phyloP scores from a whole-genome alignment of 2,329 filamentous ascomycete species.

The Botryotinia calthae region DNA sequence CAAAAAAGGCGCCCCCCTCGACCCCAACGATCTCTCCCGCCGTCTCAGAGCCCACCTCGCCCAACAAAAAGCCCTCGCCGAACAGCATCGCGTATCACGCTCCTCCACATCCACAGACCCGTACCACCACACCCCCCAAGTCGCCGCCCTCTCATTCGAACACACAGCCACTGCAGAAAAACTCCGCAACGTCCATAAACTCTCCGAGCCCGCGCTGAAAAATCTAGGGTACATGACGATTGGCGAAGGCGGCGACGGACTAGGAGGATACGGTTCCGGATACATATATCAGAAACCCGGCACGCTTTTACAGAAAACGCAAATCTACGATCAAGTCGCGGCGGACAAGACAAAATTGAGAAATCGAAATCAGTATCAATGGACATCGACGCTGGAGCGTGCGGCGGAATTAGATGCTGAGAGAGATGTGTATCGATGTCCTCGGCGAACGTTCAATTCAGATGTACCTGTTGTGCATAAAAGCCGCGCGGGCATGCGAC shows the following conservation, averaged over 20 bases:
- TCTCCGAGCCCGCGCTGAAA: slow-evolving; percentile 46
- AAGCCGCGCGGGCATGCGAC: slow-evolving; percentile 17
- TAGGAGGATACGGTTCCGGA: not conserved
- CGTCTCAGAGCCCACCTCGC: slow-evolving; percentile 51
- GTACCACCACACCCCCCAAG: slow-evolving; percentile 53
- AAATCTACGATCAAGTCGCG: slow-evolving; percentile 35
- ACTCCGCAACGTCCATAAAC: slow-evolving; percentile 44
- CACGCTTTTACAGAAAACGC: slow-evolving; percentile 27
- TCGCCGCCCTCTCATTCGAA: slow-evolving; percentile 55
- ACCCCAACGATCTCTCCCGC: slow-evolving; percentile 54
- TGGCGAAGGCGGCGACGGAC: slow-evolving; percentile 24
- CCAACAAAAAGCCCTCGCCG: slow-evolving; percentile 47
- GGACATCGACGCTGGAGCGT: slow-evolving; percentile 41
- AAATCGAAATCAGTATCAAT: slow-evolving; percentile 48
- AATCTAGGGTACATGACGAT: slow-evolving; percentile 40
- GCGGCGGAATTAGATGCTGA: slow-evolving; percentile 38
- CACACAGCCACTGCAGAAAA: slow-evolving; percentile 50
- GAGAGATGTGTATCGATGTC: slow-evolving; percentile 34
- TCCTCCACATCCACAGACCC: slow-evolving; percentile 25
- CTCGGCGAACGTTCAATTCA: slow-evolving; percentile 39
- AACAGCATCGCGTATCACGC: slow-evolving; percentile 27
- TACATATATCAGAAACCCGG: slow-evolving; percentile 11
- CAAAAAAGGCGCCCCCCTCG: slow-evolving; percentile 44
- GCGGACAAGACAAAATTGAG: slow-evolving; percentile 40
- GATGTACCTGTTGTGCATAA: slow-evolving; percentile 2